Evolutionary conservation across 2,329 filamentous ascomycete genomes (phyloP), one percentile per base, ranked within the genome.

Genomic region (Xylariaceae sp.): DNA sequence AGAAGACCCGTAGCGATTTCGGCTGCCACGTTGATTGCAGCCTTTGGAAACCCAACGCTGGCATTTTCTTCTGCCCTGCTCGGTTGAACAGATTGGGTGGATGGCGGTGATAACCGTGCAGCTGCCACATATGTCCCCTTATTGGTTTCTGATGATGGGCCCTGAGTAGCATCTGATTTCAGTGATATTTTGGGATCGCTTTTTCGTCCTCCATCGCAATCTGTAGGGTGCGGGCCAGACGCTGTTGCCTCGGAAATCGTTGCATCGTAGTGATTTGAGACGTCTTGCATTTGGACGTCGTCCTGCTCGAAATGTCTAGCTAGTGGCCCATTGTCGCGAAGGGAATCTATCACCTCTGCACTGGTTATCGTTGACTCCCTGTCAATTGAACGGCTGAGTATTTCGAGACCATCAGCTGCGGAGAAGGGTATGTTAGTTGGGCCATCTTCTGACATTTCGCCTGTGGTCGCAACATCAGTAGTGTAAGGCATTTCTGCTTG

Each of bases 51-150:
- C 34, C 51, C 37, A 15, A 53, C 42, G 3, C 4, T 39, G 30
- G 45, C 35, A 13, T 60, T 51, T 51, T 54, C 58, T 30, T 50
- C 34, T 13, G 48, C 34, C 7, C n/a, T 45, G 13, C 52, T 62
- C n/a, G 65, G 61, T 53, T 23, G 61, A 48, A 67, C 66, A 37
- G 66, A 66, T 30, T 67, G 67, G 13, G 67, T 68, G 30, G 62
- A 49, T n/a, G 68, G 66, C 44, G 69, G 66, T 34, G 69, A 70
- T 10, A 66, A 65, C 10, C 64, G 62, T 6, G 45, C 55, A 34
- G 47, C 54, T 8, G 18, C n/a, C 9, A 76, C 71, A 50, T 74
- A 72, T 37, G 80, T 77, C 6, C 5, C 37, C 5, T 53, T 3
- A 8, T 34, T 17, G n/a, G 44, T 48, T 10, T 5, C 9, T 9